A percentile compares a stretch with the other conserved stretches of the same genome.
Conservation (phyloP, 192 early-diverging fungal genomes). For the Powellomyces hirtus region DNA sequence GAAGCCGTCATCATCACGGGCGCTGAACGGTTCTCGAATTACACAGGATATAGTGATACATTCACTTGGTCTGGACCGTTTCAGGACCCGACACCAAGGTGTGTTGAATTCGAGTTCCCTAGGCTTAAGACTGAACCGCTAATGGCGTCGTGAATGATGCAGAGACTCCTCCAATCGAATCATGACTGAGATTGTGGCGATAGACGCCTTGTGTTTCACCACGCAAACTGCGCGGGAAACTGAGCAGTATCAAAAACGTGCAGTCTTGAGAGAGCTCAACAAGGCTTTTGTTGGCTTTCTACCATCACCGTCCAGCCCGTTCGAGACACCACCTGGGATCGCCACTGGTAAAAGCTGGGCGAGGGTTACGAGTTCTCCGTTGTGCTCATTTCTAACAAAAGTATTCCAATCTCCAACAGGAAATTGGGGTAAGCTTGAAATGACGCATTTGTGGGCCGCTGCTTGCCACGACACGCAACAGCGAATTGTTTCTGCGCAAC, state of each 20-base stretch:
- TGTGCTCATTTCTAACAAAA: too few relatives aligned
- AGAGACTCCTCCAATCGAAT: too few relatives aligned
- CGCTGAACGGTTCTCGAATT: constrained; percentile 39
- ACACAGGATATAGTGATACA: constrained; percentile 40
- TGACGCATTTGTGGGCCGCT: not conserved
- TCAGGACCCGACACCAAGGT: constrained; percentile 18
- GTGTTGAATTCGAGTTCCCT: too few relatives aligned
- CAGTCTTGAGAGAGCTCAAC: constrained; percentile 39
- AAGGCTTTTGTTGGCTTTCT: constrained; percentile 50
- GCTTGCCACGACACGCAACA: too few relatives aligned
- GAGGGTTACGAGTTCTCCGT: too few relatives aligned
- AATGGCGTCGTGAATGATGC: too few relatives aligned
- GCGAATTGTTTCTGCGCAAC: not conserved
- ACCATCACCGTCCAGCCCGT: not conserved
- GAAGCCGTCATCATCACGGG: constrained; percentile 43
- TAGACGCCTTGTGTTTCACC: constrained; percentile 46
- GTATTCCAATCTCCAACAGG: constrained; percentile 21
- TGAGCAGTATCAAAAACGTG: constrained; percentile 21
- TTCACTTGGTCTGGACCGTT: constrained; percentile 33
- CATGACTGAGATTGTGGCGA: constrained; percentile 39
- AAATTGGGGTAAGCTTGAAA: constrained; percentile 21
- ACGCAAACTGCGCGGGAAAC: not conserved
- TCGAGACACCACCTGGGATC: not conserved
- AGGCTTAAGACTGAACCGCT: too few relatives aligned
- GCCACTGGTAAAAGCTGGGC: too few relatives aligned